Evolutionary conservation across 345 rosid genomes (phyloP).

Genomic region (Populus simonii): DNA sequence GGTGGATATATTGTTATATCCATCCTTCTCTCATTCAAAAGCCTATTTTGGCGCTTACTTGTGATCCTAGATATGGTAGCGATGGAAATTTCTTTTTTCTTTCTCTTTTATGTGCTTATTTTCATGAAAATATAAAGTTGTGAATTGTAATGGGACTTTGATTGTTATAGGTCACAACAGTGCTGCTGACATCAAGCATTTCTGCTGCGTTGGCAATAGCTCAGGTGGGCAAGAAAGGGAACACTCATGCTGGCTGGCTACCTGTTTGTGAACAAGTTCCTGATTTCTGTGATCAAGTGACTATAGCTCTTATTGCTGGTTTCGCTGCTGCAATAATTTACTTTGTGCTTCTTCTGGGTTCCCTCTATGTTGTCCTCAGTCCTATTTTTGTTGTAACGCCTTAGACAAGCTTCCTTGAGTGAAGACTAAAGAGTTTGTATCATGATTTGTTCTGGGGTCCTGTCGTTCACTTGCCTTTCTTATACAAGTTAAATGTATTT

Average conservation of each 20-base stretch:
- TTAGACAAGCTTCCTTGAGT: background rate
- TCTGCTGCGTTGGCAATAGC: slow-evolving; percentile 59
- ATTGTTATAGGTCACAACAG: slow-evolving; percentile 21
- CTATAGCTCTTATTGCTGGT: slow-evolving; percentile 41
- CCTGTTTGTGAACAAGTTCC: slow-evolving; percentile 55
- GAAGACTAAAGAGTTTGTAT: background rate
- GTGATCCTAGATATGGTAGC: slow-evolving; percentile 40
- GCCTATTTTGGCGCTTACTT: slow-evolving; percentile 26
- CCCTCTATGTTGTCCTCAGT: slow-evolving; percentile 32
- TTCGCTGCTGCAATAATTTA: slow-evolving; percentile 38
- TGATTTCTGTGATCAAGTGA: slow-evolving; percentile 41
- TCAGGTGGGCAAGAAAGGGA: slow-evolving; percentile 55
- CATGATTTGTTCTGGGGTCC: background rate
- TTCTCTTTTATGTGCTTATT: too few species aligned
- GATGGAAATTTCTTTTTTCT: too few species aligned
- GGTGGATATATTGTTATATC: slow-evolving; percentile 34
- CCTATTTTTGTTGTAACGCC: slow-evolving; percentile 26
- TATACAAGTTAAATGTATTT: too few species aligned
- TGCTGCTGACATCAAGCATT: slow-evolving; percentile 46
- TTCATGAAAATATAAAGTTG: background rate
- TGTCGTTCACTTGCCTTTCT: too few species aligned
- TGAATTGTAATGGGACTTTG: background rate
- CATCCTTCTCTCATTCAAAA: slow-evolving; percentile 27
- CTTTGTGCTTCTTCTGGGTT: slow-evolving; percentile 33
- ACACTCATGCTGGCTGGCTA: slow-evolving; percentile 58